Evolutionary conservation across 2,329 filamentous ascomycete species (phyloP).

Genomic region (Ilyonectria robusta): DNA sequence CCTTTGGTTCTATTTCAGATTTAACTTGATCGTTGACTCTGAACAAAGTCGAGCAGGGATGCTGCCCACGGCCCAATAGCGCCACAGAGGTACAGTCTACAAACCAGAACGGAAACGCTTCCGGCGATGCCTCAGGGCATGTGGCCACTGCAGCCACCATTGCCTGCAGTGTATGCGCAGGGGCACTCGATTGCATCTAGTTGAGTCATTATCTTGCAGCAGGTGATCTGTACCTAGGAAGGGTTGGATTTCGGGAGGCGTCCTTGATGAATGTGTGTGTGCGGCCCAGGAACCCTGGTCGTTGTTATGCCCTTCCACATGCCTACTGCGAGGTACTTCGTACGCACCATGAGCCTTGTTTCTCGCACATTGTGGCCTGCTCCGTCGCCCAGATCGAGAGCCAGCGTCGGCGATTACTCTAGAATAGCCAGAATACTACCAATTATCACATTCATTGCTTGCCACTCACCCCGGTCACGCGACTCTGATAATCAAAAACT

Average conservation of each 20-base stretch:
- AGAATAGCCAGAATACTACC: background rate
- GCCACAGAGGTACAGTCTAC: background rate
- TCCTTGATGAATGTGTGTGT: background rate
- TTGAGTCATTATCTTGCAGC: slow-evolving; percentile 18
- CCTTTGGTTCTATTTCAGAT: background rate
- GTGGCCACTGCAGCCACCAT: slow-evolving; percentile 2
- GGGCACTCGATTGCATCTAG: slow-evolving; percentile 10
- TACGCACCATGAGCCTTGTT: background rate
- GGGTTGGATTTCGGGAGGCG: slow-evolving; percentile 2
- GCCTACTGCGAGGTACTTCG: background rate
- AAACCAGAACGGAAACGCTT: background rate
- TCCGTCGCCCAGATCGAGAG: background rate
- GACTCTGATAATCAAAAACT: too few relatives aligned
- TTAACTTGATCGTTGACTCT: background rate
- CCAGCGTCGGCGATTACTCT: background rate
- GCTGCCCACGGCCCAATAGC: background rate
- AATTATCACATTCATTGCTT: background rate
- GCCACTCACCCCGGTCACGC: too few relatives aligned
- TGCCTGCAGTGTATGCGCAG: slow-evolving; percentile 14
- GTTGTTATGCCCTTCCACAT: background rate
- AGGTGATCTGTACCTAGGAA: slow-evolving; percentile 2
- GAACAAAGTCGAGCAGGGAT: background rate
- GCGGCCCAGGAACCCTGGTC: background rate
- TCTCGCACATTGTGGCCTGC: background rate
- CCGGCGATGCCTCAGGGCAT: slow-evolving; percentile 6